A percentile compares a stretch with the other conserved stretches of the same genome.
Conservation (phyloP, 352 stramenopile genomes). For the Thalassiosira hispida region DNA sequence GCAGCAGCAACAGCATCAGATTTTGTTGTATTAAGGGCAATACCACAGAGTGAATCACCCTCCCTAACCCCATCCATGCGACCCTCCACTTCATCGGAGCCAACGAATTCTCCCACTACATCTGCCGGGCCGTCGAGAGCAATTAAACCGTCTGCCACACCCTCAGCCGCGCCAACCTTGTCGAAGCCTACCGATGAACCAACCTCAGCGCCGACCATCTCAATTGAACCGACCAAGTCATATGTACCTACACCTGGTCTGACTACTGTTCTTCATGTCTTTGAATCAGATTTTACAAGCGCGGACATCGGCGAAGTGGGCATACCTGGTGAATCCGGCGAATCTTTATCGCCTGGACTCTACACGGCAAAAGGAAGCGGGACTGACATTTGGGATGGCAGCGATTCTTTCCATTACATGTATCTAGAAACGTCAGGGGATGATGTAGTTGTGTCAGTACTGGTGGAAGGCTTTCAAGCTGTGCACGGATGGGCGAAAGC, state of each 20-base stretch:
- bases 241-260: constrained; percentile 23
- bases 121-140: constrained; percentile 29
- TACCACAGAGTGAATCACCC: constrained; percentile 50
- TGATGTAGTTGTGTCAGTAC: constrained; percentile 52
- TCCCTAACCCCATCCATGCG: constrained; percentile 37
- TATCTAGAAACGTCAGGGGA: constrained; percentile 54
- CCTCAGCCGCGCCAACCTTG: constrained; percentile 2
- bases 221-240: constrained; percentile 33
- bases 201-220: constrained; percentile 16
- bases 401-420: constrained; percentile 63
- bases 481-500: constrained; percentile 42
- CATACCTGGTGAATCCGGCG: constrained; percentile 9
- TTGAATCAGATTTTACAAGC: constrained; percentile 38
- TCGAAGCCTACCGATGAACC: constrained; percentile 17
- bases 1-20: constrained; percentile 42
- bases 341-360: constrained; percentile 25
- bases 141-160: constrained; percentile 10
- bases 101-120: constrained; percentile 21
- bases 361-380: constrained; percentile 12
- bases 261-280: constrained; percentile 25
- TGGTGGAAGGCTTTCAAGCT: constrained; percentile 38
- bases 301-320: constrained; percentile 44
- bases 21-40: constrained; percentile 40
- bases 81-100: constrained; percentile 38
- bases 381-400: not conserved